phyloP scores from a whole-genome alignment of 768 basidiomycete species.

The Trametes cingulata region DNA sequence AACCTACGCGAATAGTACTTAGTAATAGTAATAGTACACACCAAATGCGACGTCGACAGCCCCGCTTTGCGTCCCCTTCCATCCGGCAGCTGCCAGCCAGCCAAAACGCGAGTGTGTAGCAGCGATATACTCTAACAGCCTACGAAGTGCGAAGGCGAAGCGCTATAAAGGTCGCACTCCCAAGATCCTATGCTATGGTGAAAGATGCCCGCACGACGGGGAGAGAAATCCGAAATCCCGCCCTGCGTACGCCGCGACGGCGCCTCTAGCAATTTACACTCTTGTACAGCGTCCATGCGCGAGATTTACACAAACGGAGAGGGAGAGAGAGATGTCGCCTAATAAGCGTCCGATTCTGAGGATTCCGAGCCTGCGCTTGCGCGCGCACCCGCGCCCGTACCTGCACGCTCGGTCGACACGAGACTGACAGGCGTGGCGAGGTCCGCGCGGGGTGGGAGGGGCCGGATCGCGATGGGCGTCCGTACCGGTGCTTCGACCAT shows the following conservation, averaged over 20 bases:
- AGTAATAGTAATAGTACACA: constrained; percentile 4
- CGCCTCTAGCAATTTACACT: constrained; percentile 9
- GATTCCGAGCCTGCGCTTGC: neutral
- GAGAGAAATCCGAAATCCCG: neutral
- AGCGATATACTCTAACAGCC: neutral
- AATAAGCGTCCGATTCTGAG: constrained; percentile 13
- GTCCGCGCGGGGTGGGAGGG: constrained; percentile 9
- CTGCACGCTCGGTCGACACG: neutral
- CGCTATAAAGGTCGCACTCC: neutral
- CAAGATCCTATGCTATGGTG: too few relatives aligned
- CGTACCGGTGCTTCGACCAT: constrained; percentile 20
- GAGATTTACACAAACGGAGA: constrained; percentile 1
- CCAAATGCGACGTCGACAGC: neutral
- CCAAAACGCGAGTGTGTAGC: neutral
- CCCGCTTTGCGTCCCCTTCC: neutral
- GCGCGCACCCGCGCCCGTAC: neutral
- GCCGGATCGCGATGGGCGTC: constrained; percentile 14
- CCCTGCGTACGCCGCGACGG: neutral
- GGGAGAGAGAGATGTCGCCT: too few relatives aligned
- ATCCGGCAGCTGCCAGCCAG: neutral
- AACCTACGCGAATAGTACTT: neutral
- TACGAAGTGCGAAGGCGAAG: neutral
- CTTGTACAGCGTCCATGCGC: constrained; percentile 13
- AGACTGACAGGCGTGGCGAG: neutral
- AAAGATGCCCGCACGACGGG: too few relatives aligned